Base-by-base conservation (phyloP, 2,329 filamentous ascomycete genomes). In the Monosporascus ibericus region DNA sequence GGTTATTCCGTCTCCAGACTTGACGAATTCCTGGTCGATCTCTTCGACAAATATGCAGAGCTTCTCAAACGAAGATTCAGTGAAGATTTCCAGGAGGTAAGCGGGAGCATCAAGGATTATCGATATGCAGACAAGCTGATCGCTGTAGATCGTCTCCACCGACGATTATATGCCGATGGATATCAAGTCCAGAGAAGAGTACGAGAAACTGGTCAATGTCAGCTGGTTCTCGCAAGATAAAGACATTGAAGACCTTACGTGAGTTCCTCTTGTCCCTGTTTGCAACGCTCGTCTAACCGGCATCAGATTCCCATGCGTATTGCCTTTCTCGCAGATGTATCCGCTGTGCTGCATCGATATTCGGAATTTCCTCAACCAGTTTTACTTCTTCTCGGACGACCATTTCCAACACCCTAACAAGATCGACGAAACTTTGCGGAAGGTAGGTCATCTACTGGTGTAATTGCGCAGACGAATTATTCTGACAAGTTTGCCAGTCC, bases 141-240 rank as follows among this genome's bases (percentile, higher is more conserved):
- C 27, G 27, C 48, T n/a, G 25, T 9, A 84, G 79, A 86, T 86
- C 62, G 82, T 86, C 17, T 85, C 89, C n/a, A 96, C 90, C 1
- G 94, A 99, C 68, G 94, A 99, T 70, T 99, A 99, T 71, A 99
- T 99, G 92, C 95, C 94, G 2, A 97, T 99, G 94, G 89, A 90
- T 2, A 95, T 97, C 68, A 90, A 91, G 63, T 91, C 87, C 20
- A 72, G 80, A 17, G 92, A 96, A 62, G 92, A 97, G 65, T 97
- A 95, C 66, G 90, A 95, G 63, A 96, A 96, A 64, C 92, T 99
- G 37, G 83, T 96, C 58, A 94, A 91, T 56, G 91, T 97, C 55
- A 95, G 88, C 72, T 99, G 92, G 92, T 97, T 96, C 68, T 86
- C 82, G 1, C 92, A 92, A 44, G 90, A 95, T 34, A 90, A 88